These are phyloP conservation scores for Buddleja alternifolia DNA, from an alignment of 257 asterid species.

Conservation along the genomic window DNA sequence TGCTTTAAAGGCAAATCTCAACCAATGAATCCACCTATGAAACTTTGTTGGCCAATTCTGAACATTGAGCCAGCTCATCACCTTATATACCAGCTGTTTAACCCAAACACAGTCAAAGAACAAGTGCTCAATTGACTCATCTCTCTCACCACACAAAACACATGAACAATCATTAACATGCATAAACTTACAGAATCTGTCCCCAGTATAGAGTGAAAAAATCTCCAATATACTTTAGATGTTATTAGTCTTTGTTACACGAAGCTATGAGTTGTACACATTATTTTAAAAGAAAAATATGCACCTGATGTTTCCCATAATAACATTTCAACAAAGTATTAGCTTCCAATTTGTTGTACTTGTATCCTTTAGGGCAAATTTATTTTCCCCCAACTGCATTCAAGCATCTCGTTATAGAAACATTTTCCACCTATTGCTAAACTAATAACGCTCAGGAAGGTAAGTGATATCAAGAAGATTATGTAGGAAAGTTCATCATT, in stretches of 20 bases:
- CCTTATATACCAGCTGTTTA: too few species aligned
- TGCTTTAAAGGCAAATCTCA: too few species aligned
- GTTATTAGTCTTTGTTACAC: not conserved
- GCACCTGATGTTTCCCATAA: not conserved
- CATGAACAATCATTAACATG: too few species aligned
- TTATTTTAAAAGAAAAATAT: not conserved
- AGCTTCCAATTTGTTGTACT: not conserved
- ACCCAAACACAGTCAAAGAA: too few species aligned
- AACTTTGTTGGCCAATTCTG: too few species aligned
- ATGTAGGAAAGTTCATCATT: not conserved
- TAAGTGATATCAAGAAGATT: not conserved
- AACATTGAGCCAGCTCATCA: too few species aligned
- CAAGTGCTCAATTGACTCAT: too few species aligned
- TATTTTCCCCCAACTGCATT: not conserved
- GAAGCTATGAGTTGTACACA: too few species aligned
- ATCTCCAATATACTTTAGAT: not conserved
- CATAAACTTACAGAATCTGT: too few species aligned
- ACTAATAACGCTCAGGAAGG: constrained; percentile 2
- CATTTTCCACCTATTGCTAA: not conserved
- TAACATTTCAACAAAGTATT: not conserved
- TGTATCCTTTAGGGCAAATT: constrained; percentile 1
- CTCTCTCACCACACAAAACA: too few species aligned
- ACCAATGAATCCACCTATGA: too few species aligned
- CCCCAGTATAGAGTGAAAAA: too few species aligned
- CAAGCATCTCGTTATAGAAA: constrained; percentile 4